Conservation (phyloP, 148 eudicot species). For the Diospyros lotus region DNA sequence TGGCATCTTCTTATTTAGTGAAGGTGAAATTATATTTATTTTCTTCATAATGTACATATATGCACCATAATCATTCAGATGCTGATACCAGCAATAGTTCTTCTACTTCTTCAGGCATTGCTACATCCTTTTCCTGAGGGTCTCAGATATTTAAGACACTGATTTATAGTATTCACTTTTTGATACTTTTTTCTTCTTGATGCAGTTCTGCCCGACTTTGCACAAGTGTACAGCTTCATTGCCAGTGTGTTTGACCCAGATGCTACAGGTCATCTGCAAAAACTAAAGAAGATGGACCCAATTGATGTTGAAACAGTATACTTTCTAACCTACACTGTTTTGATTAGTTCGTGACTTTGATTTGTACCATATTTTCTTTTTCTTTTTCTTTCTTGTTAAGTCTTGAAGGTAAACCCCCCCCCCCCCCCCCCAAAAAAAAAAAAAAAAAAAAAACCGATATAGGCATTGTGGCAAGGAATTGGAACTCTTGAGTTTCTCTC, state of each 20-base stretch:
- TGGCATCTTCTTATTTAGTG: not conserved
- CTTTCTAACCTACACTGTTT: not conserved
- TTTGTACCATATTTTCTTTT: too few relatives aligned
- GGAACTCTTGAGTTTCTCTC: not conserved
- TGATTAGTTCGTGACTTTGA: not conserved
- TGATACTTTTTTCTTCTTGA: slow-evolving; percentile 9
- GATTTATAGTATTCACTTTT: not conserved
- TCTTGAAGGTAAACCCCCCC: too few relatives aligned
- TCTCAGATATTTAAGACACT: not conserved
- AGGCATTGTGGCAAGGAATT: not conserved
- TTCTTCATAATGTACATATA: not conserved
- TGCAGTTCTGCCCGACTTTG: slow-evolving; percentile 97
- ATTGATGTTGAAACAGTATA: slow-evolving; percentile 93
- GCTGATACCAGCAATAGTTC: not conserved
- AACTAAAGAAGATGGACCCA: slow-evolving; percentile 82
- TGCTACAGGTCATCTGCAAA: slow-evolving; percentile 53
- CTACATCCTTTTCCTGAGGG: not conserved
- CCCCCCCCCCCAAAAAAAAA: too few relatives aligned
- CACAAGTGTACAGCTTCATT: slow-evolving; percentile 85
- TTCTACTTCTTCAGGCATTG: not conserved
- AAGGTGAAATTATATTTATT: not conserved
- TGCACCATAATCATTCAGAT: not conserved
- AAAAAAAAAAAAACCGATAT: too few relatives aligned
- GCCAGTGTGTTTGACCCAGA: slow-evolving; percentile 96
- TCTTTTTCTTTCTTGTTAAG: too few relatives aligned